Evolutionary conservation across 1,284 basidiomycete genomes (phyloP), one percentile per base, ranked within the genome.

Genomic region (Salmacisia buchloeana): DNA sequence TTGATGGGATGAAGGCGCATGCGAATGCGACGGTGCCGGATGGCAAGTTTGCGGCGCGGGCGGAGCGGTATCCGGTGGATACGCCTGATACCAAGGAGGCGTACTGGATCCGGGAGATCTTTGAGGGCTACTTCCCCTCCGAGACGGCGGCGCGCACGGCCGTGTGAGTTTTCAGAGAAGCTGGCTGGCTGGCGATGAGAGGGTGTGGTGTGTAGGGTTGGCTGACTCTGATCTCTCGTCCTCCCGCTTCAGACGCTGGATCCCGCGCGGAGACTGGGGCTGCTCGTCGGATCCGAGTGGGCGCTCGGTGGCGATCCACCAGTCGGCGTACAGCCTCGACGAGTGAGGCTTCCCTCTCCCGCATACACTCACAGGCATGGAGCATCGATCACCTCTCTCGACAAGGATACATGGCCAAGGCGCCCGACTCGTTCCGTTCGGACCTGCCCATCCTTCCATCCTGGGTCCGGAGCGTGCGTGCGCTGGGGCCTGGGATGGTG

Each of bases 31-130:
- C 83, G 58, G 86, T 98, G 59, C 87, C 90, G 15, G 93, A 98
- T 80, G 90, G 90, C 63, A 85, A 85, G 63, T 90, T 97, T 73
- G 86, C 85, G 27, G 85, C 88, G 74, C 85, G 89, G 25, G 84
- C 84, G 5, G 85, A 90, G 77, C 86, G 92, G 65, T 98, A 89
- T 87, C 83, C 89, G 5, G 81, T 85, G 63, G 89, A 89, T 76
- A 90, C 89, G 1, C 94, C 94, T 12, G 91, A 94, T 74, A 98
- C 96, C 31, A 98, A 98, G 82, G 96, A 99, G 82, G 96, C 91
- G 0, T 98, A 97, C 82, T 89, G 86, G 80, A 92, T 98, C 80
- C 87, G 94, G 64, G 90, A 98, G 68, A 85, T 93, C 67, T 99
- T 99, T 78, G 92, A 98, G 80, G 83, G 88, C 38, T 77, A 72